Evolutionary conservation across 805 yeast genomes (phyloP).

Genomic region (Starmerella tilneyi): DNA sequence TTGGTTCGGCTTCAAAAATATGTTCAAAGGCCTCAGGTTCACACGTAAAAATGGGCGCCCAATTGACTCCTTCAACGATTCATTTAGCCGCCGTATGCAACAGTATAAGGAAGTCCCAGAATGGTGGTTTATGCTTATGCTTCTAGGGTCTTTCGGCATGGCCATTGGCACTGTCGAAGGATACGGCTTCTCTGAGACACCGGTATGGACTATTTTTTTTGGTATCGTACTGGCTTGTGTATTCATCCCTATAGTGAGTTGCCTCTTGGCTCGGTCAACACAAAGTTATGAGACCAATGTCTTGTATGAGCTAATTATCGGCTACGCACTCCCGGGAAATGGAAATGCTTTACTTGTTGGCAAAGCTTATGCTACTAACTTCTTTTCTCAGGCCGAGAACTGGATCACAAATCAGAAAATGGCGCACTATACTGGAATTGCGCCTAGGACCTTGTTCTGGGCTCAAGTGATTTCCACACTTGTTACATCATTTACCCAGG

Average conservation of each 20-base stretch:
- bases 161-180: slow-evolving; percentile 39
- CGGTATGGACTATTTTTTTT: slow-evolving; percentile 51
- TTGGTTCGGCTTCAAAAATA: background rate
- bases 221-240: slow-evolving; percentile 41
- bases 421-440: slow-evolving; percentile 49
- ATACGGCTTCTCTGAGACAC: slow-evolving; percentile 36
- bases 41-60: slow-evolving; percentile 16
- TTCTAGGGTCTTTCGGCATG: slow-evolving; percentile 37
- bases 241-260: slow-evolving; percentile 30
- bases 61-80: slow-evolving; percentile 35
- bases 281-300: slow-evolving; percentile 37
- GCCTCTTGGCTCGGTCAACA: background rate
- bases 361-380: slow-evolving; percentile 47
- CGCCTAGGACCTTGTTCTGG: slow-evolving; percentile 50
- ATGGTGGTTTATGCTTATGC: slow-evolving; percentile 39
- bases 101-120: slow-evolving; percentile 53
- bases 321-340: slow-evolving; percentile 48
- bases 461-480: slow-evolving; percentile 33
- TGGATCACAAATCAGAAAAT: slow-evolving; percentile 45
- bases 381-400: slow-evolving; percentile 52
- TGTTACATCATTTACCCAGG: slow-evolving; percentile 25
- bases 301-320: slow-evolving; percentile 41
- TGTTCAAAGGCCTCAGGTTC: slow-evolving; percentile 22
- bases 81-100: slow-evolving; percentile 49
- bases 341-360: slow-evolving; percentile 43